A percentile compares a stretch with the other conserved stretches of the same genome.
Conservation (phyloP, 805 yeast species). For the Candida tammaniensis region DNA sequence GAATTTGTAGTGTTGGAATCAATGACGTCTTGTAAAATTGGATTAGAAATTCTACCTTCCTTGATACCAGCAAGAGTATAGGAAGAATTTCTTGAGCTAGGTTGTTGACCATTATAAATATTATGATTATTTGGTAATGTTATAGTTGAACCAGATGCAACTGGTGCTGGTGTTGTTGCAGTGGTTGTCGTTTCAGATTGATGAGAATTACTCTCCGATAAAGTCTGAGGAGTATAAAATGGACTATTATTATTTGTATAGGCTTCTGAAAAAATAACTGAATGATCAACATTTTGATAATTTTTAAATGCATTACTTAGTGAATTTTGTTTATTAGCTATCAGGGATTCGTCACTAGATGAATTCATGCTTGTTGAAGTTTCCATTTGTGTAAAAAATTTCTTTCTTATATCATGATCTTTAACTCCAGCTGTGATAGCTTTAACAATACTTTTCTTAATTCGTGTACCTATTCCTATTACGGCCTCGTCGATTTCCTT, state of each 20-base stretch:
- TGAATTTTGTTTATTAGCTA: conserved; percentile 10
- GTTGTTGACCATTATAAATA: background rate
- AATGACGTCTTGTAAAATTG: conserved; percentile 32
- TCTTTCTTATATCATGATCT: conserved; percentile 21
- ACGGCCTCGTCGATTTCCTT: conserved; percentile 78
- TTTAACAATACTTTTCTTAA: conserved; percentile 49
- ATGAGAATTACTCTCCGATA: conserved; percentile 6
- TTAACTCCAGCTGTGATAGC: conserved; percentile 33
- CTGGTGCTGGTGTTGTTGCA: background rate
- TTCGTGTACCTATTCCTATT: conserved; percentile 70
- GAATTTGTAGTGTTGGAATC: conserved; percentile 26
- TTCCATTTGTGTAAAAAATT: conserved; percentile 23
- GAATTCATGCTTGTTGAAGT: conserved; percentile 19
- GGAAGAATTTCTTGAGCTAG: conserved; percentile 3
- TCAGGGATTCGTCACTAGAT: conserved; percentile 33
- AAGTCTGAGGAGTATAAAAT: conserved; percentile 4
- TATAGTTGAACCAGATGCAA: background rate
- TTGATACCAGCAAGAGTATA: conserved; percentile 22
- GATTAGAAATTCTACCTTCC: conserved; percentile 23
- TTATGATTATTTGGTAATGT: background rate
- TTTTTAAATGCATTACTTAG: background rate
- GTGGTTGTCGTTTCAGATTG: conserved; percentile 2
- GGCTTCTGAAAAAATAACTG: conserved; percentile 34
- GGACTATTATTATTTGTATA: background rate
- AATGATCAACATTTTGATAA: conserved; percentile 16